Conservation (phyloP, 495 filamentous ascomycete genomes). For the Penicillium crystallinum region DNA sequence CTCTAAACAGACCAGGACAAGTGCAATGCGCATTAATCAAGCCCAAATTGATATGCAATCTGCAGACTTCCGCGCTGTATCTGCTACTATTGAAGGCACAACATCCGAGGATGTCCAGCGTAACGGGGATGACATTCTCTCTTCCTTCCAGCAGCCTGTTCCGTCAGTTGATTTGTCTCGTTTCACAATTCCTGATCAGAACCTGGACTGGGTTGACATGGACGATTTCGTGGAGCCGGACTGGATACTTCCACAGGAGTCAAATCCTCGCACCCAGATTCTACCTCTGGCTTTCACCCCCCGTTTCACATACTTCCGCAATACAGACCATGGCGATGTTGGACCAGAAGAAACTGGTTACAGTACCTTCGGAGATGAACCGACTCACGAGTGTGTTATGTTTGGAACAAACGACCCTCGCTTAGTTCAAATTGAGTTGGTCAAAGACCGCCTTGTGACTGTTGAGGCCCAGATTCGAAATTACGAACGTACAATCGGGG, state of each 20-base stretch:
- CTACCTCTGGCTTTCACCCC: conserved; percentile 88
- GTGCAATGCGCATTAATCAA: conserved; percentile 89
- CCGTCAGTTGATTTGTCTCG: conserved; percentile 68
- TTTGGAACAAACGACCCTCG: conserved; percentile 88
- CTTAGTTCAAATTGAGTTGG: conserved; percentile 79
- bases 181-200: conserved; percentile 91
- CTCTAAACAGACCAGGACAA: conserved; percentile 70
- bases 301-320: conserved; percentile 92
- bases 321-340: conserved; percentile 81
- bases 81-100: conserved; percentile 79
- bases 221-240: conserved; percentile 98
- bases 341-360: conserved; percentile 65
- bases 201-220: conserved; percentile 96
- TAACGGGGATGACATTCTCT: conserved; percentile 51
- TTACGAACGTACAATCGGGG: conserved; percentile 60
- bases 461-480: conserved; percentile 69
- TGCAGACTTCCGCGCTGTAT: conserved; percentile 89
- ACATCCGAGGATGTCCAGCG: conserved; percentile 66
- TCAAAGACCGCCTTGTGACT: conserved; percentile 71
- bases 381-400: conserved; percentile 93
- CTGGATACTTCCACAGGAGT: conserved; percentile 87
- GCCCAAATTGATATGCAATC: conserved; percentile 87
- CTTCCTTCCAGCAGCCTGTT: conserved; percentile 50
- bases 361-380: conserved; percentile 86
- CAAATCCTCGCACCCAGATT: conserved; percentile 89